Percentiles rank a stretch among this genome's conserved stretches.
phyloP scores from a whole-genome alignment of 2,329 filamentous ascomycete genomes.

The Aureobasidium sp. region DNA sequence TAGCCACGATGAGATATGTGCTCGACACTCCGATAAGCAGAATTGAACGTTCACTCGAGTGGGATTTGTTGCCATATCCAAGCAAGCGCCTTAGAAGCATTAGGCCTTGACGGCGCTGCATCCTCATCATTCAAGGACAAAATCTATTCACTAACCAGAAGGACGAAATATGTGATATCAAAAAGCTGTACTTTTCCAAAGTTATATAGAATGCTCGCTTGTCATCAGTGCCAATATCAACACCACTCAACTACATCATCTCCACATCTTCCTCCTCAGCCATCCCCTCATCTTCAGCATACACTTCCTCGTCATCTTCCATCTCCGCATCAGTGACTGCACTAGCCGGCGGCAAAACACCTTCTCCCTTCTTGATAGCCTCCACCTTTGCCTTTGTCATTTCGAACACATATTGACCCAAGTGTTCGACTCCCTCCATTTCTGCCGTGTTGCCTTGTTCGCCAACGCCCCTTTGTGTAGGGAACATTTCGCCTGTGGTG shows the following conservation, averaged over 20 bases:
- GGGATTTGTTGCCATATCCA: too few species aligned
- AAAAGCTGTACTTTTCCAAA: neutral
- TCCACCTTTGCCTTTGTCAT: constrained; percentile 74
- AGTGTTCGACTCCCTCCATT: constrained; percentile 88
- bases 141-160: neutral
- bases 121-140: neutral
- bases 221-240: neutral
- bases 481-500: constrained; percentile 80
- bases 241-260: neutral
- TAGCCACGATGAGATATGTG: neutral
- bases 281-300: constrained; percentile 27
- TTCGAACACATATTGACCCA: constrained; percentile 92
- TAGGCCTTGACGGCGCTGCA: neutral
- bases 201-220: neutral
- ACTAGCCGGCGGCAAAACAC: constrained; percentile 23
- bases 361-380: constrained; percentile 40
- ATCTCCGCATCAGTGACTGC: constrained; percentile 17
- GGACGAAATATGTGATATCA: neutral
- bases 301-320: constrained; percentile 26
- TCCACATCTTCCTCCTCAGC: constrained; percentile 21
- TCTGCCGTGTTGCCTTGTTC: constrained; percentile 50
- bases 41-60: neutral
- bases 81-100: neutral
- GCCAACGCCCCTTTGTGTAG: constrained; percentile 44
- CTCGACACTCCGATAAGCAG: neutral